Evolutionary conservation across 176 grass and related monocot genomes (phyloP), one percentile per base, ranked within the genome.

Genomic region (Carex scoparia): DNA sequence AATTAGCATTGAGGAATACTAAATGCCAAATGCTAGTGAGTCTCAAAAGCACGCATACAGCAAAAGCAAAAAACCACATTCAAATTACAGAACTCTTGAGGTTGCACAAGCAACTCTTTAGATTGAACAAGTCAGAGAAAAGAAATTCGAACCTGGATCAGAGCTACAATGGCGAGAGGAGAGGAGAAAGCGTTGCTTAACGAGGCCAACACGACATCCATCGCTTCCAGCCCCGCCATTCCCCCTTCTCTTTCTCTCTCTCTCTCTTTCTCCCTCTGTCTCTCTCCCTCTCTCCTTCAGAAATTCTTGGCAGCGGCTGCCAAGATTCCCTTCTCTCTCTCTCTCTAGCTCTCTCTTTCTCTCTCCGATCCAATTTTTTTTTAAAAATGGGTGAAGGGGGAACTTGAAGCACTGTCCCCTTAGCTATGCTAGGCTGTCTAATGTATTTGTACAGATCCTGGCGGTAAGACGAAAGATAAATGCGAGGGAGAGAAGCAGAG

Each of bases 131-230:
- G 56, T 68, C 18, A 42, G 32, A 58, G 23, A 66, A 44, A 35
- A 16, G 19, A 30, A 74, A 19, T 61, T 42, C 78, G 86, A 81
- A 98, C 96, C 96, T 98, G 96, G 93, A 98, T 93, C 87, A 95
- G 89, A 81, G 93, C 32, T 75, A 89, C 84, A 19, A 98, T 61
- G 77, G 93, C 96, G 48, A 92, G 18, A 80, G 90, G 68, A 75
- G 84, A 85, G 79, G 89, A 92, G 85, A 91, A 94, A 72, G 93
- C 85, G 71, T 89, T 83, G 88, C 91, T 95, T 18, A 84, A 85
- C 80, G 91, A 83, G 51, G 93, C 91, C 80, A 98, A 88, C 55
- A 79, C 56, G 67, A 85, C 80, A 69, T 98, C 96, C 59, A 88
- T 74, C 42, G 90, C 82, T 85, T 98, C 96, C 86, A 93, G 86